Conservation (phyloP, 352 stramenopile species). For the Hyaloperonospora arabidopsidis region DNA sequence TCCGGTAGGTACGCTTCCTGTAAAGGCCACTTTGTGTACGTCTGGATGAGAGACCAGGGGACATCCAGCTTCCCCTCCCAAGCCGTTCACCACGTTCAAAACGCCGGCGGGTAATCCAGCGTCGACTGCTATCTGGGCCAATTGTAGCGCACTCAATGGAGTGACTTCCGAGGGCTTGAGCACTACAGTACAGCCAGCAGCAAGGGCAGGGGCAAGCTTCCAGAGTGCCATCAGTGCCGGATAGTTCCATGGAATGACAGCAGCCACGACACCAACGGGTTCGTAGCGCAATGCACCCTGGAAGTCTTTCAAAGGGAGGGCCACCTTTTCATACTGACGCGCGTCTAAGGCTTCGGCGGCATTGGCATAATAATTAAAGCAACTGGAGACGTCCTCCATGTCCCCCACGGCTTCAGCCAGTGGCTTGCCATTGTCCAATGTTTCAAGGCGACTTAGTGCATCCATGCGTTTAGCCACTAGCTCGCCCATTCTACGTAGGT, state of each 20-base stretch:
- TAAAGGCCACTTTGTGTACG: constrained; percentile 29
- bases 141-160: constrained; percentile 77
- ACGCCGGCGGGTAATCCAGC: constrained; percentile 53
- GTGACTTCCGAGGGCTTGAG: constrained; percentile 79
- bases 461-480: constrained; percentile 12
- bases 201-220: constrained; percentile 83
- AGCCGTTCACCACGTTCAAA: constrained; percentile 24
- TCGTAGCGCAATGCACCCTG: constrained; percentile 44
- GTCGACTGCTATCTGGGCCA: constrained; percentile 56
- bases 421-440: constrained; percentile 59
- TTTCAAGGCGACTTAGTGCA: constrained; percentile 36
- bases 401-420: constrained; percentile 56
- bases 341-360: constrained; percentile 25
- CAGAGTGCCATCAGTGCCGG: constrained; percentile 50
- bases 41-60: constrained; percentile 51
- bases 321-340: constrained; percentile 43
- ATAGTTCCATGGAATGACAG: constrained; percentile 50
- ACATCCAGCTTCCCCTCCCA: constrained; percentile 52
- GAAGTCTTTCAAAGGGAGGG: constrained; percentile 42
- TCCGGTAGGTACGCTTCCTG: constrained; percentile 17
- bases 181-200: constrained; percentile 86
- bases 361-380: constrained; percentile 30
- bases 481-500: constrained; percentile 14
- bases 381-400: constrained; percentile 57
- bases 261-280: constrained; percentile 55